phyloP scores from a whole-genome alignment of 129 eudicot genomes.

The Flaveria sonorensis region DNA sequence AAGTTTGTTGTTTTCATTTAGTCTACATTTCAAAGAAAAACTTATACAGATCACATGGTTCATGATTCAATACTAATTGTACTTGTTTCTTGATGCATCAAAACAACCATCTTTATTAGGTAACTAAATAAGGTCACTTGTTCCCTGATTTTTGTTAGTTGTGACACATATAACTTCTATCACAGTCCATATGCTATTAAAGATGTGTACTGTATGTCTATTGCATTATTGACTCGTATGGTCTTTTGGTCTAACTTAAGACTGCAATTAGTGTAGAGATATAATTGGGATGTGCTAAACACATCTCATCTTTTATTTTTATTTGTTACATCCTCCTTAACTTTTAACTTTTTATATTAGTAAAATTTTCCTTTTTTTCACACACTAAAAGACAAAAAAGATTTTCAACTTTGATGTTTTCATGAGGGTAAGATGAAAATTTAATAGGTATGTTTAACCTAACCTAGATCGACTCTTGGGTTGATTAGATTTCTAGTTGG shows the following conservation, averaged over 20 bases:
- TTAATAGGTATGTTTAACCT: no score
- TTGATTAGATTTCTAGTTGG: constrained; percentile 33
- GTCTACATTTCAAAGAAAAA: background rate
- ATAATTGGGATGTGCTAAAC: background rate
- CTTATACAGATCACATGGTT: background rate
- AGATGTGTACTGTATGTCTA: background rate
- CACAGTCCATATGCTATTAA: constrained; percentile 16
- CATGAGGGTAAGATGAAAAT: no score
- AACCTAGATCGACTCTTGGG: background rate
- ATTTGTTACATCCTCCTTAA: no score
- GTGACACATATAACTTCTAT: constrained; percentile 8
- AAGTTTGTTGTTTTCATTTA: constrained; percentile 29
- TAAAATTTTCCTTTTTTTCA: no score
- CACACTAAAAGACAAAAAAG: no score
- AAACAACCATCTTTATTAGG: constrained; percentile 24
- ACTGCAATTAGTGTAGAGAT: constrained; percentile 13
- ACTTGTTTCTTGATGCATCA: constrained; percentile 2
- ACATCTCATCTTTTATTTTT: no score
- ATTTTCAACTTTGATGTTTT: no score
- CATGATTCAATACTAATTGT: constrained; percentile 9
- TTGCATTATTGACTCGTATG: constrained; percentile 10
- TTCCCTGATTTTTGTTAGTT: background rate
- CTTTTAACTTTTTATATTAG: no score
- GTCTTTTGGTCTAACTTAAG: constrained; percentile 8
- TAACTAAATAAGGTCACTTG: constrained; percentile 13